These are phyloP conservation scores for Colletotrichum abscissum DNA, from an alignment of 2,329 filamentous ascomycete genomes.

Conservation along the genomic window DNA sequence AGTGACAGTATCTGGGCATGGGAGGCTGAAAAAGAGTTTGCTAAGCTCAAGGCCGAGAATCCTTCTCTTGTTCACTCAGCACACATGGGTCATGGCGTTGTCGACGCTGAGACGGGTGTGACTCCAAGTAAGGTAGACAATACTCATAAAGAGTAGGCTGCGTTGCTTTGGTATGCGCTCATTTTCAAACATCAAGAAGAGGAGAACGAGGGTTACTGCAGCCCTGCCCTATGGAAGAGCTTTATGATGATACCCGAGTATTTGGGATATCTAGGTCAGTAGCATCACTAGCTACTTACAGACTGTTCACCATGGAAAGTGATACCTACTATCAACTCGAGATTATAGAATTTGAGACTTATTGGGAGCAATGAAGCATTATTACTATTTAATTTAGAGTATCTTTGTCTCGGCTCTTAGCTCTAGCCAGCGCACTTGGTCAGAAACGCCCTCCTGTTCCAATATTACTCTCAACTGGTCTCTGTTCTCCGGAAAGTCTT, in stretches of 20 bases:
- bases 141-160: background rate
- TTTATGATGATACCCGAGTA: no score
- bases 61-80: constrained; percentile 49
- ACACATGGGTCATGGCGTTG: constrained; percentile 11
- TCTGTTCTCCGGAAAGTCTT: constrained; percentile 52
- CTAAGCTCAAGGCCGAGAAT: constrained; percentile 67
- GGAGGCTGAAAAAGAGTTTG: constrained; percentile 76
- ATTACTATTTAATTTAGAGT: background rate
- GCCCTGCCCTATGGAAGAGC: no score
- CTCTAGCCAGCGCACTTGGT: constrained; percentile 49
- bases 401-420: constrained; percentile 35
- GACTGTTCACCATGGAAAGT: no score
- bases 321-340: no score
- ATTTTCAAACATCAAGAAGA: no score
- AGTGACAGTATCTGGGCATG: constrained; percentile 75
- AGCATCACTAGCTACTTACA: no score
- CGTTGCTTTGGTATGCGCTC: no score
- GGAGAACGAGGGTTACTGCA: no score
- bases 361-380: background rate
- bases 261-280: no score
- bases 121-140: background rate
- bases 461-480: constrained; percentile 46
- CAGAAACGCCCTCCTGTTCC: constrained; percentile 45
- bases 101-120: constrained; percentile 39
- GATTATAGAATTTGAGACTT: background rate